Evolutionary conservation across 345 rosid genomes (phyloP).

Genomic region (Salix viminalis): DNA sequence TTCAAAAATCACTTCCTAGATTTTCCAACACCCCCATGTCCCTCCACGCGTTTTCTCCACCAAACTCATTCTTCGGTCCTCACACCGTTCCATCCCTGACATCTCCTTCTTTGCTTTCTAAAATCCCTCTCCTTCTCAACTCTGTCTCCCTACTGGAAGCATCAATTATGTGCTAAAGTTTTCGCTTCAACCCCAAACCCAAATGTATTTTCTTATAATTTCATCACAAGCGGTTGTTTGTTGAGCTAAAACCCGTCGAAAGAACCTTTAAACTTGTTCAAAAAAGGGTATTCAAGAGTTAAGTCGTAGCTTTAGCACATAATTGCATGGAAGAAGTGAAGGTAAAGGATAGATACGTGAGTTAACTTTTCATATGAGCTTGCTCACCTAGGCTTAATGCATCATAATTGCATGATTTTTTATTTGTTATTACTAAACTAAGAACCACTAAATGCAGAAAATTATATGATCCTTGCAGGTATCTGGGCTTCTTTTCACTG

Average conservation of each 20-base stretch:
- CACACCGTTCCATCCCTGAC: background rate
- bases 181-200: constrained; percentile 7
- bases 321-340: background rate
- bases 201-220: constrained; percentile 10
- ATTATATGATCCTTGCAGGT: constrained; percentile 13
- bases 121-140: constrained; percentile 18
- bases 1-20: no score
- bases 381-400: no score
- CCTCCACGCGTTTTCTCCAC: constrained; percentile 5
- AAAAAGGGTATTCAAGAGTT: constrained; percentile 6
- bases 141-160: constrained; percentile 17
- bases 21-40: background rate
- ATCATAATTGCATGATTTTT: no score
- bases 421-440: background rate
- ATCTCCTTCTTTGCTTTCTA: constrained; percentile 15
- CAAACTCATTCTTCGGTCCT: constrained; percentile 19
- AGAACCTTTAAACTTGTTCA: constrained; percentile 1
- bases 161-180: constrained; percentile 9
- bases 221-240: constrained; percentile 9
- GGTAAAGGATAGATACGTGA: no score
- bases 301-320: constrained; percentile 18
- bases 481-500: constrained; percentile 8
- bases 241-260: constrained; percentile 3
- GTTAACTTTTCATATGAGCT: no score
- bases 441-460: constrained; percentile 17